Base-by-base conservation (phyloP, 805 yeast genomes). In the Tetrapisispora arboricola region DNA sequence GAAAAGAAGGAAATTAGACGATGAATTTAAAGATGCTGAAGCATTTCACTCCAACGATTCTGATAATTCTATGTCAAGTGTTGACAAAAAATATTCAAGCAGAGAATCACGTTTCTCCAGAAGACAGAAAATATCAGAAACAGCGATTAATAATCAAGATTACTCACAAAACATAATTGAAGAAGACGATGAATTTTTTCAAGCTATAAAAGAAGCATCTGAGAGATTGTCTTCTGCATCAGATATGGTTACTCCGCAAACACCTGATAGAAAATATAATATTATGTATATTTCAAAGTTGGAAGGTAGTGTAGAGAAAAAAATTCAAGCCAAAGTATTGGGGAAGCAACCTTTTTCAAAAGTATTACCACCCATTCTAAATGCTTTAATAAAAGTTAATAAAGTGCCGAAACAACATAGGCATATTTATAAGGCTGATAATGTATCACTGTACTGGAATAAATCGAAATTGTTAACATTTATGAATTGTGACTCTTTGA, bases 401-500 rank as follows among this genome's bases (percentile, higher is more conserved):
- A 47, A 50, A 19, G 44, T 55, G 13, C 50, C 54, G 5, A 20
- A 25, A 2, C 43, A 40, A 3, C 24, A 49, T 45, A 41, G 45
- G 22, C 38, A 44, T 3, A 24, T 41, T 5, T 60, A 60, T 38
- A 42, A 31, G 4, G 35, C 34, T 1, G 58, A 53, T 3, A 46
- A 50, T 31, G 57, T 59, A 19, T 34, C 52, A 3, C 22, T 59
- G 11, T 59, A 57, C 44, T 48, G 61, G 47, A 49, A 54, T 30
- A 51, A 49, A 32, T 49, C 55, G 4, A 58, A 57, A 32, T 32
- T 60, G 17, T 39, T 58, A 13, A 47, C 49, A 18, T 60, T 60
- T 40, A 57, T 59, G 61, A 53, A 51, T 19, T 59, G 63, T 36
- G 49, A 58, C 32, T 57, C 61, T 16, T 41, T 60, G 15, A 50